Conservation (phyloP, 2,329 filamentous ascomycete species). For the Teratosphaeria gauchensis region DNA sequence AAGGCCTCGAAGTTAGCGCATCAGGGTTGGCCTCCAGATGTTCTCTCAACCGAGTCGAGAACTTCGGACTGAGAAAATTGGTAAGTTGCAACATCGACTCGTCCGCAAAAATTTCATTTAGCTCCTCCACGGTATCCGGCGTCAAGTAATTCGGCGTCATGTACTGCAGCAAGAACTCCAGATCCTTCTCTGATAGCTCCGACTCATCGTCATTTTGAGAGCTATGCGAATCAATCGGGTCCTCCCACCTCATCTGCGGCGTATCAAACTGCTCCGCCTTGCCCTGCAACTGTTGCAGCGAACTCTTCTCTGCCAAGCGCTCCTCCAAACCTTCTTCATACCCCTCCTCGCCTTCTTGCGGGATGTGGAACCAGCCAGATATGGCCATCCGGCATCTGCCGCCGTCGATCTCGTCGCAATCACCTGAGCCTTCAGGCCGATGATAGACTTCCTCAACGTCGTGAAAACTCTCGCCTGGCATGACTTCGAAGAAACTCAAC, state of each 20-base stretch:
- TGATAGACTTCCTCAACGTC: slow-evolving; percentile 97
- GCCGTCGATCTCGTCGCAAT: slow-evolving; percentile 47
- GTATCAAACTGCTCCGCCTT: slow-evolving; percentile 83
- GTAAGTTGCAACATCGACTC: slow-evolving; percentile 76
- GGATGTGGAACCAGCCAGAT: slow-evolving; percentile 98
- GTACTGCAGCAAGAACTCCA: slow-evolving; percentile 85
- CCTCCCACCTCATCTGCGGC: slow-evolving; percentile 54
- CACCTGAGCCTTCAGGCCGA: slow-evolving; percentile 19
- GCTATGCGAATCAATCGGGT: slow-evolving; percentile 6
- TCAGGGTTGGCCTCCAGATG: slow-evolving; percentile 50
- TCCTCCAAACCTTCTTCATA: slow-evolving; percentile 83
- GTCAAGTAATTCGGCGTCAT: slow-evolving; percentile 84
- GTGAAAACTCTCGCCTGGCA: slow-evolving; percentile 97
- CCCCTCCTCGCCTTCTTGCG: slow-evolving; percentile 85
- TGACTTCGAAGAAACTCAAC: slow-evolving; percentile 93
- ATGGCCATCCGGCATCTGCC: slow-evolving; percentile 91
- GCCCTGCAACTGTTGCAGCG: slow-evolving; percentile 83
- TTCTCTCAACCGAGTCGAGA: slow-evolving; percentile 58
- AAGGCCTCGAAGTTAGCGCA: slow-evolving; percentile 41
- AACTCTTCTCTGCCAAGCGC: slow-evolving; percentile 78
- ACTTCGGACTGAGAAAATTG: slow-evolving; percentile 68
- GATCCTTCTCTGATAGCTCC: slow-evolving; percentile 65
- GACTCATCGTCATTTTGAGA: slow-evolving; percentile 35
- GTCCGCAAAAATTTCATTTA: slow-evolving; percentile 69
- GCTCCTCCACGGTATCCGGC: slow-evolving; percentile 77